A percentile compares a stretch with the other conserved stretches of the same genome.
Evolutionary conservation across 257 asterid genomes (phyloP).

Genomic region (Primulina eburnea): DNA sequence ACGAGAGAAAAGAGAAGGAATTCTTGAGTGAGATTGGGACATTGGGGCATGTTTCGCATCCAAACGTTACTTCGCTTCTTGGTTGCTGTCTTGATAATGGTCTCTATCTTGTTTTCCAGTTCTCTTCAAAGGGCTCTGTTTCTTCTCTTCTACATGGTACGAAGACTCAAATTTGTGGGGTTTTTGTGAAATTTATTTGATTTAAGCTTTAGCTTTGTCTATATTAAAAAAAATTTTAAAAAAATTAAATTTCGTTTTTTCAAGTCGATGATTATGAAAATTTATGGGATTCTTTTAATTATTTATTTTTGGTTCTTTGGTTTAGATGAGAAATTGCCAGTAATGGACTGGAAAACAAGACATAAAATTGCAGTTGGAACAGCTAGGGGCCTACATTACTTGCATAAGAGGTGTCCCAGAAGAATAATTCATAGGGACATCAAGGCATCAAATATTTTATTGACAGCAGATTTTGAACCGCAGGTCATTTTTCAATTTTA

Average conservation of each 20-base stretch:
- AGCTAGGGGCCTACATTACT: conserved; percentile 77
- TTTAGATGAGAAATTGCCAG: conserved; percentile 58
- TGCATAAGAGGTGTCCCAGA: conserved; percentile 88
- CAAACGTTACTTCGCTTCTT: conserved; percentile 66
- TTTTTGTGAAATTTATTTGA: no score
- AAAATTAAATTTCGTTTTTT: no score
- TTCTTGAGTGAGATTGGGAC: conserved; percentile 88
- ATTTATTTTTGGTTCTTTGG: not conserved
- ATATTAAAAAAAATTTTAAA: no score
- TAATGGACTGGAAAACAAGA: conserved; percentile 86
- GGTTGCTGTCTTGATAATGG: conserved; percentile 93
- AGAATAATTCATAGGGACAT: conserved; percentile 92
- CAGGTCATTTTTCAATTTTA: conserved; percentile 44
- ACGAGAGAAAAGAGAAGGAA: conserved; percentile 88
- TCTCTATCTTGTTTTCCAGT: conserved; percentile 83
- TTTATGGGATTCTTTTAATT: not conserved
- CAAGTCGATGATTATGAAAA: not conserved
- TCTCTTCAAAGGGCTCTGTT: conserved; percentile 85
- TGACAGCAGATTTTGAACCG: conserved; percentile 75
- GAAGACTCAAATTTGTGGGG: not conserved
- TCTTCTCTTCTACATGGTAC: conserved; percentile 88
- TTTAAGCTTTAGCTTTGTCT: no score
- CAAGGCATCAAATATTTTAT: conserved; percentile 71
- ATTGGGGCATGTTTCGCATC: conserved; percentile 80
- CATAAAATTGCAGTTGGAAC: conserved; percentile 81